Percentiles rank a stretch among this genome's conserved stretches.
Evolutionary conservation across 1,284 basidiomycete genomes (phyloP).

Genomic region (Meira nashicola): DNA sequence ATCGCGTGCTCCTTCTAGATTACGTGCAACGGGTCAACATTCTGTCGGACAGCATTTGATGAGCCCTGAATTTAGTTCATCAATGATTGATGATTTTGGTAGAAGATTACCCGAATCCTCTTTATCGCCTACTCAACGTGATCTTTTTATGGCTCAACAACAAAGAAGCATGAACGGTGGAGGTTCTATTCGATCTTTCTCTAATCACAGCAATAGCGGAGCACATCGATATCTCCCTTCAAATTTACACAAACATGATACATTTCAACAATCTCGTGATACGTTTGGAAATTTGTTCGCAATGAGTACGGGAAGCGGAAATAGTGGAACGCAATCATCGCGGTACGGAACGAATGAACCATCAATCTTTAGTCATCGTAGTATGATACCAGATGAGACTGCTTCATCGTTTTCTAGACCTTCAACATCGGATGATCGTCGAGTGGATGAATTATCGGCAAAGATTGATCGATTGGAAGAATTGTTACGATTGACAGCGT

Average conservation of each 20-base stretch:
- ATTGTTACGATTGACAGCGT: not conserved
- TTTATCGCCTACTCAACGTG: too few relatives aligned
- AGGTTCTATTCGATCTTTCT: not conserved
- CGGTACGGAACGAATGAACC: not conserved
- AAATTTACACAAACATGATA: not conserved
- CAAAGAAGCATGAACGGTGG: too few relatives aligned
- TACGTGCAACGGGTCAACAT: not conserved
- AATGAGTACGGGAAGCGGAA: not conserved
- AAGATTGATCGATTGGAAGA: conserved; percentile 12
- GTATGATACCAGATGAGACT: not conserved
- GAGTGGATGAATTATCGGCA: conserved; percentile 8
- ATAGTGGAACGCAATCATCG: not conserved
- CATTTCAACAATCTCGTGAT: too few relatives aligned
- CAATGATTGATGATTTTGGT: too few relatives aligned
- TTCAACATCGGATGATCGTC: not conserved
- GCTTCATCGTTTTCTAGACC: not conserved
- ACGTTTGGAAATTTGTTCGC: too few relatives aligned
- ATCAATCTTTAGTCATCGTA: not conserved
- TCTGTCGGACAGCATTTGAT: not conserved
- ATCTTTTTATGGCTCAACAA: too few relatives aligned
- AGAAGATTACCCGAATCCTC: too few relatives aligned
- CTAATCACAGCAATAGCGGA: not conserved
- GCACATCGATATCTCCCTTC: not conserved
- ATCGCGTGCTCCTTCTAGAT: not conserved
- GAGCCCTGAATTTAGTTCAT: too few relatives aligned